Conservation (phyloP, 2,329 filamentous ascomycete species). For the Xylariaceae sp. region DNA sequence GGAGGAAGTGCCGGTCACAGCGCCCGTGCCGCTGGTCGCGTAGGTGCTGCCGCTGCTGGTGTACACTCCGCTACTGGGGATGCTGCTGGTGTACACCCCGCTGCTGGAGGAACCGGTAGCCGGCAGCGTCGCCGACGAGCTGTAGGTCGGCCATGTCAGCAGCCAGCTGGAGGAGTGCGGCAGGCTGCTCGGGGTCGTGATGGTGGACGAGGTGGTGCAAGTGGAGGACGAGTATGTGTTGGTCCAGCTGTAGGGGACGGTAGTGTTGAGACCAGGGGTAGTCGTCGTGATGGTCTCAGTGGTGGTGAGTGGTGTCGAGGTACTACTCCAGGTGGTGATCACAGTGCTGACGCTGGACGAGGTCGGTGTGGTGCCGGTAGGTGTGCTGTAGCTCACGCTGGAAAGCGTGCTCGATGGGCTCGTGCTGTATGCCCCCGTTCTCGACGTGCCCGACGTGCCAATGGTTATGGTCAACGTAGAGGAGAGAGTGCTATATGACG, state of each 20-base stretch:
- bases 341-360: not conserved
- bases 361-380: not conserved
- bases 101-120: not conserved
- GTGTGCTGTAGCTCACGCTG: not conserved
- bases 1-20: too few relatives aligned
- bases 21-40: not conserved
- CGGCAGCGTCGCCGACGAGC: not conserved
- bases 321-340: not conserved
- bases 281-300: too few relatives aligned
- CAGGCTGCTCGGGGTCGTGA: too few relatives aligned
- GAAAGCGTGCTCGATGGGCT: constrained; percentile 1
- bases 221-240: not conserved
- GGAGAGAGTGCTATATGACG: too few relatives aligned
- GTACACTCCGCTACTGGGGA: not conserved
- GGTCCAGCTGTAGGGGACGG: not conserved
- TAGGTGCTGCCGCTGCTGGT: not conserved
- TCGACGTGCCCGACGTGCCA: constrained; percentile 3
- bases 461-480: constrained; percentile 1
- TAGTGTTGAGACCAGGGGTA: not conserved
- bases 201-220: not conserved
- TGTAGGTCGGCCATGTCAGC: not conserved
- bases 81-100: not conserved
- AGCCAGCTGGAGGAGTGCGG: too few relatives aligned
- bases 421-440: constrained; percentile 3
- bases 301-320: too few relatives aligned